These are phyloP conservation scores for Kondoa subrosea DNA, from an alignment of 768 basidiomycete species.

Conservation along the genomic window DNA sequence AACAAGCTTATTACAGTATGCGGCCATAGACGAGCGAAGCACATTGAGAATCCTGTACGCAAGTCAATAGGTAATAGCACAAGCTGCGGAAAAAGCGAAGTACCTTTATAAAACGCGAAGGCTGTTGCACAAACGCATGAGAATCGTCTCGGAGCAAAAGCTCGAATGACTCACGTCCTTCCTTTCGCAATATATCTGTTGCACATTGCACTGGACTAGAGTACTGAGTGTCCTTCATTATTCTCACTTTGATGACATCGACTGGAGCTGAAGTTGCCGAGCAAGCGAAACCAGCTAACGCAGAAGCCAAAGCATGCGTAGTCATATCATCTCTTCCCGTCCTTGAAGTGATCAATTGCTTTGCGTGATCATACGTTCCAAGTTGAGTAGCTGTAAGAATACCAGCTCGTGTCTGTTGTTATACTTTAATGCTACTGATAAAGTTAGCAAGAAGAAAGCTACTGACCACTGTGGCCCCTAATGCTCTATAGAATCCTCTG, in stretches of 20 bases:
- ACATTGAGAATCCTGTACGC: no score
- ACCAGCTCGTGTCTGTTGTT: slow-evolving; percentile 20
- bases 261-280: slow-evolving; percentile 21
- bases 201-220: slow-evolving; percentile 20
- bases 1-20: neutral
- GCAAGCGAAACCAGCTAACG: slow-evolving; percentile 26
- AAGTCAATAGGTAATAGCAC: no score
- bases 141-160: no score
- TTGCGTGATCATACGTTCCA: slow-evolving; percentile 24
- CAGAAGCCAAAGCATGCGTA: slow-evolving; percentile 24
- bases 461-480: slow-evolving; percentile 22
- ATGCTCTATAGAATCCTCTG: slow-evolving; percentile 23
- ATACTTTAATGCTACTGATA: neutral
- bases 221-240: slow-evolving; percentile 27
- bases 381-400: slow-evolving; percentile 25
- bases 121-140: neutral
- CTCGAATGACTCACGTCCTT: no score
- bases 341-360: slow-evolving; percentile 19
- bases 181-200: slow-evolving; percentile 21
- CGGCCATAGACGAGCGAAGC: neutral
- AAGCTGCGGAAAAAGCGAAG: no score
- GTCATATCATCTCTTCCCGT: slow-evolving; percentile 24
- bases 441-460: neutral
- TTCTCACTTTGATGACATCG: slow-evolving; percentile 23
- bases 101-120: no score